Conservation (phyloP, 345 rosid genomes). For the Lepidium aucheri region DNA sequence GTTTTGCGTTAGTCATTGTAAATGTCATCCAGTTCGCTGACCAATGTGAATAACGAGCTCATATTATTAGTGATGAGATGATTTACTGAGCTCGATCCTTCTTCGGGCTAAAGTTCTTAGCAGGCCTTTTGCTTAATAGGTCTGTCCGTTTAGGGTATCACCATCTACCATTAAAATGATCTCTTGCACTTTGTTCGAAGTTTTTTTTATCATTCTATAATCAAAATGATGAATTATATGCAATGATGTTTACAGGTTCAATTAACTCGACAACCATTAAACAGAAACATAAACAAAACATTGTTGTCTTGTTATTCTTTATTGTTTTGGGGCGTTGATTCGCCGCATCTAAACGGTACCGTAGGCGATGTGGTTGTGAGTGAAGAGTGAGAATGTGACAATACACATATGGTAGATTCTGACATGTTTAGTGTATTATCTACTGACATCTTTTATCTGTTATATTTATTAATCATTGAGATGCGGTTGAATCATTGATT, state of each 20-base stretch:
- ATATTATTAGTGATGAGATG: too few relatives aligned
- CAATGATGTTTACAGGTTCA: neutral
- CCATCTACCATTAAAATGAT: too few relatives aligned
- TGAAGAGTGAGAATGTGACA: slow-evolving; percentile 2
- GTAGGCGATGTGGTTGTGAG: neutral
- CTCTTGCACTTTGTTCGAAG: too few relatives aligned
- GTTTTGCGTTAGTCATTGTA: too few relatives aligned
- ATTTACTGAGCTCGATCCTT: too few relatives aligned
- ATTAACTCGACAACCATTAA: neutral
- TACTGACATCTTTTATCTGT: neutral
- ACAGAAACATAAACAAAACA: neutral
- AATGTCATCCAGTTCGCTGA: too few relatives aligned
- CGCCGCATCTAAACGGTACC: neutral
- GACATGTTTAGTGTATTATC: slow-evolving; percentile 3
- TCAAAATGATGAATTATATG: neutral
- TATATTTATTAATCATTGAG: slow-evolving; percentile 6
- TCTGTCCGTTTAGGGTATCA: too few relatives aligned
- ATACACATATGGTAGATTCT: neutral
- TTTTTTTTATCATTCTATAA: neutral
- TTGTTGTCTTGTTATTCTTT: neutral
- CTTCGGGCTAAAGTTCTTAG: too few relatives aligned
- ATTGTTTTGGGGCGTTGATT: neutral
- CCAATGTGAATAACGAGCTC: too few relatives aligned
- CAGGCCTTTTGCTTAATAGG: too few relatives aligned
- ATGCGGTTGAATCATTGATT: neutral